A percentile compares a stretch with the other conserved stretches of the same genome.
Evolutionary conservation across 176 grass and related monocot species (phyloP).

Genomic region (Cymbopogon citratus): DNA sequence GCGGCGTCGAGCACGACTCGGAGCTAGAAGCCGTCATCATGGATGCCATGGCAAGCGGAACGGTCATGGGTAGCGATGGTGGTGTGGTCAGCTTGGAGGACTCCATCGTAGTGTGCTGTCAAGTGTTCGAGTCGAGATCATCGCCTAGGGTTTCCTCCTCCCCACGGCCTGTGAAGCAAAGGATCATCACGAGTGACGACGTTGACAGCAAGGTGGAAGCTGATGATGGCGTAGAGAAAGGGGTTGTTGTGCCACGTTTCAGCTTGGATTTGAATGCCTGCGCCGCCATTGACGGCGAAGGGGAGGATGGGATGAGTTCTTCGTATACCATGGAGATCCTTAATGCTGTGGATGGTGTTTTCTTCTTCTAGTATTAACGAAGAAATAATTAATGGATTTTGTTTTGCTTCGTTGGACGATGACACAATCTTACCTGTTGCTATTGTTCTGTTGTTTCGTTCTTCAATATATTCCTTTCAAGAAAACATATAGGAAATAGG

Average conservation of each 20-base stretch:
- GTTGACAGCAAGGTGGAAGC: conserved; percentile 15
- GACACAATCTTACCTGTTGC: not conserved
- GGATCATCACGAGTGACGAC: not conserved
- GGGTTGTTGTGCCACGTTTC: not conserved
- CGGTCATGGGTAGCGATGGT: not conserved
- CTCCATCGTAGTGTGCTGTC: conserved; percentile 51
- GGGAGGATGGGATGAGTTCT: not conserved
- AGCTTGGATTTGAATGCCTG: conserved; percentile 51
- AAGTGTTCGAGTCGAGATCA: conserved; percentile 7
- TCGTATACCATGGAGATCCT: conserved; percentile 15
- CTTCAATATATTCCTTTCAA: not conserved
- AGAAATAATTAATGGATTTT: not conserved
- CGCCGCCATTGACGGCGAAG: not conserved
- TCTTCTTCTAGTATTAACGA: conserved; percentile 33
- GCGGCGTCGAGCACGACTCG: conserved; percentile 19
- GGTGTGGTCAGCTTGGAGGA: conserved; percentile 41
- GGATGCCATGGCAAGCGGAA: conserved; percentile 23
- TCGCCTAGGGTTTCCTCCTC: conserved; percentile 29
- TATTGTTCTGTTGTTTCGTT: not conserved
- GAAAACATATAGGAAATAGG: not conserved
- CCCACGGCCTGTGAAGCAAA: conserved; percentile 21
- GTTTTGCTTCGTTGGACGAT: not conserved
- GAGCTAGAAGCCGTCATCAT: conserved; percentile 20
- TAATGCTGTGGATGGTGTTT: conserved; percentile 37
- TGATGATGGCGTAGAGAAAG: not conserved